Conservation (phyloP, 371 early-diverging fungal species). For the Mucor irregularis region DNA sequence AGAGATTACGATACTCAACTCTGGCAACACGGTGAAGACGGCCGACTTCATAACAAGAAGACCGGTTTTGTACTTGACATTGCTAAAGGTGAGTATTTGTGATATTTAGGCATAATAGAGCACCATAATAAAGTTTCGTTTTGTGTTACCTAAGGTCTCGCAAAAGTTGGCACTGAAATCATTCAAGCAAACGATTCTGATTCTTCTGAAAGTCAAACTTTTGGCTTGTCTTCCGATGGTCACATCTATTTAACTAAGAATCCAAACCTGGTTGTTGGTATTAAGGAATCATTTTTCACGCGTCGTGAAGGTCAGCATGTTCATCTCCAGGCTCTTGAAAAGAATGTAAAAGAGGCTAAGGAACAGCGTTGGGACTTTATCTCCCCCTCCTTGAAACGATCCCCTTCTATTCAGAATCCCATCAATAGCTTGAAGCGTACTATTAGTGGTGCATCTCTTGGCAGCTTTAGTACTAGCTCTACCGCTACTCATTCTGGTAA, state of each 20-base stretch:
- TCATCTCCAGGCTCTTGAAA: slow-evolving; percentile 39
- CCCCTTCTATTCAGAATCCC: slow-evolving; percentile 1
- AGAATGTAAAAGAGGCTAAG: slow-evolving; percentile 28
- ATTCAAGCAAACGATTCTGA: slow-evolving; percentile 43
- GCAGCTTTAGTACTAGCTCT: slow-evolving; percentile 15
- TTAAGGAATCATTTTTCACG: slow-evolving; percentile 51
- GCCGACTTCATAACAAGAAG: slow-evolving; percentile 56
- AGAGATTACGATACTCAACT: slow-evolving; percentile 47
- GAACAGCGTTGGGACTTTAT: slow-evolving; percentile 50
- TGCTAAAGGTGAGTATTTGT: slow-evolving; percentile 47
- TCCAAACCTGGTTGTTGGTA: slow-evolving; percentile 50
- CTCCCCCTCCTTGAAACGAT: slow-evolving; percentile 25
- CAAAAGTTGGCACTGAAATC: slow-evolving; percentile 45
- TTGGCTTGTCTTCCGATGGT: slow-evolving; percentile 36
- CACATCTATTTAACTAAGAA: slow-evolving; percentile 42
- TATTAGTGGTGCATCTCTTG: slow-evolving; percentile 28
- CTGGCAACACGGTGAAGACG: slow-evolving; percentile 56
- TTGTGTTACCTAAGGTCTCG: slow-evolving; percentile 24
- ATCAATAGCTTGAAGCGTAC: slow-evolving; percentile 27
- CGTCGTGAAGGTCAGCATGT: slow-evolving; percentile 47
- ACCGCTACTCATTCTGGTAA: slow-evolving; percentile 4
- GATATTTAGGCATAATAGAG: no score
- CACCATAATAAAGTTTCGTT: neutral
- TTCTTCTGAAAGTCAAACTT: slow-evolving; percentile 26
- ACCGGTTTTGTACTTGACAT: slow-evolving; percentile 55